phyloP scores from a whole-genome alignment of 2,329 filamentous ascomycete genomes.

The Cyclaneusma minus region DNA sequence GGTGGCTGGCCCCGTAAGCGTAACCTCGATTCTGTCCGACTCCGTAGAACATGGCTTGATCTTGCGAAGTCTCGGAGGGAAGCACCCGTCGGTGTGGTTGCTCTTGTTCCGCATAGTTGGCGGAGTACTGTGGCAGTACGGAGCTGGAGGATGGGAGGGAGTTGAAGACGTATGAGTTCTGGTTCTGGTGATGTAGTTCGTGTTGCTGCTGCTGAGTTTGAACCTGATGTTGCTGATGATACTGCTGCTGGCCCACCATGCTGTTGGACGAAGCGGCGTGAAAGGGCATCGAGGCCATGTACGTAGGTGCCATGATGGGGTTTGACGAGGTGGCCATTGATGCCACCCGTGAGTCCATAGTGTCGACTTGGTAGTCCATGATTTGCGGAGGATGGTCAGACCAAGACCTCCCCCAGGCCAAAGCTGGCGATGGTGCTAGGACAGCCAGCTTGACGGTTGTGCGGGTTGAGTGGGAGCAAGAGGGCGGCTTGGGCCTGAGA shows the following conservation, averaged over 20 bases:
- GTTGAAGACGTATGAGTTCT: conserved; percentile 8
- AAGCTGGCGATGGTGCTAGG: conserved; percentile 27
- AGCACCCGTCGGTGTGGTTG: conserved; percentile 1
- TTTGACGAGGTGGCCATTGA: conserved; percentile 18
- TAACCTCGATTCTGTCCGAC: conserved; percentile 3
- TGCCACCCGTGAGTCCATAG: conserved; percentile 28
- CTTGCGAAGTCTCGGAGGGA: too few species aligned
- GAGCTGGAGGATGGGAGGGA: conserved; percentile 5
- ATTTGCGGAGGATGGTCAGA: conserved; percentile 26
- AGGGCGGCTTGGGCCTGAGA: too few species aligned
- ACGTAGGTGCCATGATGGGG: conserved; percentile 28
- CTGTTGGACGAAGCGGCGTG: conserved; percentile 25
- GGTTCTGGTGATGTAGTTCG: conserved; percentile 14
- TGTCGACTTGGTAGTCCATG: conserved; percentile 11
- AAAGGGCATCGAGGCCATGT: conserved; percentile 29
- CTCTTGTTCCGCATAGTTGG: background rate
- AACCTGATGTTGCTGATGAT: conserved; percentile 6
- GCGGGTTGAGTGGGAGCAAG: too few species aligned
- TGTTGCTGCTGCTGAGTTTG: conserved; percentile 14
- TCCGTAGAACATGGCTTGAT: background rate
- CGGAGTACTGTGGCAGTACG: too few species aligned
- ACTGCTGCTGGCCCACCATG: conserved; percentile 26
- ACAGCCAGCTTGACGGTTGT: conserved; percentile 31
- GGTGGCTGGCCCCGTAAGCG: conserved; percentile 3
- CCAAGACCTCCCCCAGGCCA: conserved; percentile 39